These are phyloP conservation scores for Globisporangium middletonii DNA, from an alignment of 352 stramenopile species.

Conservation along the genomic window DNA sequence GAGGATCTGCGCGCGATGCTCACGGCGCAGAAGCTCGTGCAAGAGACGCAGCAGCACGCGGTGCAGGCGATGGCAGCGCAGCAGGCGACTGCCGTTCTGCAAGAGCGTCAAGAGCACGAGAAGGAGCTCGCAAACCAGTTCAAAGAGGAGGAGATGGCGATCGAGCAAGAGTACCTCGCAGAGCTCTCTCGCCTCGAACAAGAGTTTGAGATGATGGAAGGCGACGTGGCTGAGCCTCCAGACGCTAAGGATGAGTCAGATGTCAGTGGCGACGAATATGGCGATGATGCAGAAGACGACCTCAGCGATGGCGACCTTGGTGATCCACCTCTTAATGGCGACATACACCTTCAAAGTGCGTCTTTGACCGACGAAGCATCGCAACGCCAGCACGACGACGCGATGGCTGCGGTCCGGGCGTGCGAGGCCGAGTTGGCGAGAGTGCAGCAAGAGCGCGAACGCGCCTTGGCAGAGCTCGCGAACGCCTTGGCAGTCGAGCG, in stretches of 20 bases:
- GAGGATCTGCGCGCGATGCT: constrained; percentile 33
- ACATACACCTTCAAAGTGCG: constrained; percentile 3
- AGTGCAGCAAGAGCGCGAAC: constrained; percentile 20
- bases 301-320: constrained; percentile 14
- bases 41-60: constrained; percentile 18
- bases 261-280: not conserved
- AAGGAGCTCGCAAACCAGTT: constrained; percentile 35
- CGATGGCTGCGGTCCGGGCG: not conserved
- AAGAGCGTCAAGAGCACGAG: not conserved
- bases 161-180: constrained; percentile 50
- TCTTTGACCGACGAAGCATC: not conserved
- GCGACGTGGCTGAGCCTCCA: constrained; percentile 19
- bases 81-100: constrained; percentile 1
- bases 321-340: constrained; percentile 7
- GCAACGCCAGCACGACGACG: not conserved
- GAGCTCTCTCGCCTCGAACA: constrained; percentile 40
- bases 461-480: constrained; percentile 14
- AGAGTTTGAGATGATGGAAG: constrained; percentile 34
- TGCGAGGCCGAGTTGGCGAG: constrained; percentile 12
- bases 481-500: constrained; percentile 22
- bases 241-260: not conserved
- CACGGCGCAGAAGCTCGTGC: constrained; percentile 20
- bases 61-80: constrained; percentile 18
- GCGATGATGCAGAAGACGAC: not conserved
- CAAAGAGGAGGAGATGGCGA: constrained; percentile 32